Conservation (phyloP, 2,329 filamentous ascomycete genomes). For the Peltaster fructicola region DNA sequence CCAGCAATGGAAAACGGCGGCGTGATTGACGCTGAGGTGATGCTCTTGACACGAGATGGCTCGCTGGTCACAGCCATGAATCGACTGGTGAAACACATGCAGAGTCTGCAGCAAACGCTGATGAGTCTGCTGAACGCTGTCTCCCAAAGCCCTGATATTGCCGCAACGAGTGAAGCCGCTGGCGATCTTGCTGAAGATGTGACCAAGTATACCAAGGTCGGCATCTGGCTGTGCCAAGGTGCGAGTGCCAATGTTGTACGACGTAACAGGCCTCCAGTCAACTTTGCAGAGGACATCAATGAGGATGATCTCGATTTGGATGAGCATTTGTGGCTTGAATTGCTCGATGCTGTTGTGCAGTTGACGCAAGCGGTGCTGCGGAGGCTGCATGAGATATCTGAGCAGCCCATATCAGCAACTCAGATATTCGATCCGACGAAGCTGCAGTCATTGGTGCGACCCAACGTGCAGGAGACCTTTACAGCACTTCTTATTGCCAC, state of each 20-base stretch:
- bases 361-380: no score
- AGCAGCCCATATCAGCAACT: conserved; percentile 1
- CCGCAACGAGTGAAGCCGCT: conserved; percentile 45
- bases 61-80: conserved; percentile 69
- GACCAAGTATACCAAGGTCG: conserved; percentile 79
- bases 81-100: conserved; percentile 63
- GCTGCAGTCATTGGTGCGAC: conserved; percentile 50
- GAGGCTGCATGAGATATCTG: no score
- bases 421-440: conserved; percentile 3
- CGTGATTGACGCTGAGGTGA: conserved; percentile 80
- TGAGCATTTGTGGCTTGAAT: conserved; percentile 47
- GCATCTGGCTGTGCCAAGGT: conserved; percentile 86
- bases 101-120: conserved; percentile 61
- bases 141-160: conserved; percentile 36
- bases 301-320: conserved; percentile 41
- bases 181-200: conserved; percentile 60
- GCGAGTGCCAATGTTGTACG: conserved; percentile 46
- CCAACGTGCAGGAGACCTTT: conserved; percentile 76
- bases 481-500: conserved; percentile 68
- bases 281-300: conserved; percentile 28
- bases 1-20: conserved; percentile 79
- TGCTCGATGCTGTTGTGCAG: conserved; percentile 44
- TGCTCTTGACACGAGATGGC: conserved; percentile 78
- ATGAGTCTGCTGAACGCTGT: conserved; percentile 52
- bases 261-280: conserved; percentile 16